Evolutionary conservation across 441 rosid species (phyloP), one percentile per base, ranked within the genome.

Genomic region (Rhodomyrtus psidioides): DNA sequence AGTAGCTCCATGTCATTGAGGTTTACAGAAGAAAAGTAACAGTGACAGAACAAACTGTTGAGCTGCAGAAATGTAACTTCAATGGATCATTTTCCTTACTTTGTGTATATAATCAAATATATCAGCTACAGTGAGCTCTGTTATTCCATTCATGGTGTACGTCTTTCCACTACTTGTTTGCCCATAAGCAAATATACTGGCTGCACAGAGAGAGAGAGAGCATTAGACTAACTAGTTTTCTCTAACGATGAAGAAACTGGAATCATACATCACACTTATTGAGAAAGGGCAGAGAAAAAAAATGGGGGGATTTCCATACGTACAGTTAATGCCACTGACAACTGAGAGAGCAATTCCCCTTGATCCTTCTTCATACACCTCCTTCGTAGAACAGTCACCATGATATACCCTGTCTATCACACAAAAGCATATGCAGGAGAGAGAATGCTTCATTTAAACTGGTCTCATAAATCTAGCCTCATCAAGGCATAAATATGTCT

Each of bases 111-210:
- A 95, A 55, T 95, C 97, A 91, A 91, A 96, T 91, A 96, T 94
- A 90, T 98, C 99, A 26, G 95, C 93, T 86, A 96, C 90, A 60
- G 96, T 89, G 59, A 92, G 93, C 84, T 93, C 95, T 58, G 98
- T 98, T 56, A 98, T 91, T 84, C 99, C 98, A 90, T 86, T 88
- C 99, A 98, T 97, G 56, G 99, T 97, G 89, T 92, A 96, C 6
- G 98, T 95, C 92, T 97, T 97, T 90, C 98, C 99, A 83, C 98
- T 97, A 89, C 98, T 96, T 62, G 99, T 97, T 94, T 98, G 99
- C 83, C 99, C 99, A 89, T 98, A 98, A 81, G 99, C 99, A 89
- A 98, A 98, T 87, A 96, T 93, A 89, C 99, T 98, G 24, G 99
- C 99, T 98, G 93, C 87, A 93, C 89, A 65, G 44, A 62, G 12